These are phyloP conservation scores for Chlorella sp. DNA, from an alignment of 139 green algal genomes.

Conservation along the genomic window DNA sequence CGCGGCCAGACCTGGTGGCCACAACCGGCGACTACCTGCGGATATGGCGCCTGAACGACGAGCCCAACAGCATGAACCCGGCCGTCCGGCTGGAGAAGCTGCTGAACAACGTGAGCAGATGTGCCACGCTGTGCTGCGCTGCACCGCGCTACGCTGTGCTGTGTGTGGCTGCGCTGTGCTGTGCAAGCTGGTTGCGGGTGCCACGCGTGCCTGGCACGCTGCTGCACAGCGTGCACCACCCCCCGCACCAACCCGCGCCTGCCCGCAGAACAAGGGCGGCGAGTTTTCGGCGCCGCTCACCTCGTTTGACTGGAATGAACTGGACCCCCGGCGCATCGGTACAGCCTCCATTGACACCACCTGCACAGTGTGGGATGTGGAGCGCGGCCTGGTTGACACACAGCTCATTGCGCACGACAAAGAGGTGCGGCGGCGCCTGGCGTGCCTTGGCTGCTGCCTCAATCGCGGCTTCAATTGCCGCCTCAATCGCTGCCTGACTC, in stretches of 20 bases:
- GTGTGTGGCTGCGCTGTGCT: too few species aligned
- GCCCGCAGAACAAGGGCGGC: constrained; percentile 79
- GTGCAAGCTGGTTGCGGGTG: too few species aligned
- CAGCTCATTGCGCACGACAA: constrained; percentile 61
- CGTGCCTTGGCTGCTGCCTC: too few species aligned
- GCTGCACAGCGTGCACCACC: too few species aligned
- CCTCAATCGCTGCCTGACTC: too few species aligned
- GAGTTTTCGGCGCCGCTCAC: constrained; percentile 95
- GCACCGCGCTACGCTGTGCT: too few species aligned
- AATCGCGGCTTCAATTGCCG: too few species aligned
- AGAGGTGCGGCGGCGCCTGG: too few species aligned
- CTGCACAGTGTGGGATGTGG: constrained; percentile 98
- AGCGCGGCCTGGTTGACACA: constrained; percentile 89
- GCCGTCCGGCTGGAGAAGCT: constrained; percentile 80
- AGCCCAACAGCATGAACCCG: constrained; percentile 47
- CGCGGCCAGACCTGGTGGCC: constrained; percentile 88
- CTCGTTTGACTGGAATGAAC: constrained; percentile 98
- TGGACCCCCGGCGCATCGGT: constrained; percentile 84
- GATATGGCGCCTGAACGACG: constrained; percentile 88
- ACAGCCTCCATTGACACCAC: constrained; percentile 97
- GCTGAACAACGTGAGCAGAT: constrained; percentile 78
- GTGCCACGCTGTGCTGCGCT: not conserved
- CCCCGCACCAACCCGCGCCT: too few species aligned
- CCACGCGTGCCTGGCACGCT: too few species aligned
- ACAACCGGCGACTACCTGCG: constrained; percentile 93